A percentile compares a stretch with the other conserved stretches of the same genome.
Evolutionary conservation across 352 stramenopile species (phyloP).

Genomic region (Globisporangium irregulare): DNA sequence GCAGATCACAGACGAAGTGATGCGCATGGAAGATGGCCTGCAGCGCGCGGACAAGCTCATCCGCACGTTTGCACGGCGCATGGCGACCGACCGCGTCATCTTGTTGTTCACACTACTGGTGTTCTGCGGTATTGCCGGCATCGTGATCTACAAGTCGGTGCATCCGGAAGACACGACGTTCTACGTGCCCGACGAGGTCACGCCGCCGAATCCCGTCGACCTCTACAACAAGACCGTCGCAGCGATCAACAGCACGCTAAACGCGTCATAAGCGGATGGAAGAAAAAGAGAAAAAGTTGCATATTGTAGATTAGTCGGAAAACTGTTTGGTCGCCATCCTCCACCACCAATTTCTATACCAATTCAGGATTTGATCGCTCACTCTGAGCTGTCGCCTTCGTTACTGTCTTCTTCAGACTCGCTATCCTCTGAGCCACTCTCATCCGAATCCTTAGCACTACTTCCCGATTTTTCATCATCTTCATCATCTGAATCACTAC

Average conservation of each 20-base stretch:
- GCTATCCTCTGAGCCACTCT: slow-evolving; percentile 14
- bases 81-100: slow-evolving; percentile 83
- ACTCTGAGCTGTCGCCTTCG: slow-evolving; percentile 6
- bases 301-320: slow-evolving; percentile 7
- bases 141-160: slow-evolving; percentile 82
- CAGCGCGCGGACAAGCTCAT: slow-evolving; percentile 81
- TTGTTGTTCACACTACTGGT: slow-evolving; percentile 77
- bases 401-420: slow-evolving; percentile 13
- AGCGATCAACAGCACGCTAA: slow-evolving; percentile 56
- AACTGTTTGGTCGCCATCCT: background rate
- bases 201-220: slow-evolving; percentile 62
- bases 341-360: background rate
- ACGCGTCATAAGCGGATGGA: slow-evolving; percentile 17
- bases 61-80: slow-evolving; percentile 71
- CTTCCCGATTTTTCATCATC: slow-evolving; percentile 18
- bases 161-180: slow-evolving; percentile 77
- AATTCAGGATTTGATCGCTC: background rate
- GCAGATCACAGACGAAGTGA: slow-evolving; percentile 85
- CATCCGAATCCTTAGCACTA: slow-evolving; percentile 14
- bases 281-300: background rate
- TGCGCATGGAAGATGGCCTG: slow-evolving; percentile 82
- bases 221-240: slow-evolving; percentile 78
- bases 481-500: background rate
- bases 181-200: slow-evolving; percentile 84
- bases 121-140: slow-evolving; percentile 75